These are phyloP conservation scores for Pythium chondricola DNA, from an alignment of 352 stramenopile genomes.

Conservation along the genomic window DNA sequence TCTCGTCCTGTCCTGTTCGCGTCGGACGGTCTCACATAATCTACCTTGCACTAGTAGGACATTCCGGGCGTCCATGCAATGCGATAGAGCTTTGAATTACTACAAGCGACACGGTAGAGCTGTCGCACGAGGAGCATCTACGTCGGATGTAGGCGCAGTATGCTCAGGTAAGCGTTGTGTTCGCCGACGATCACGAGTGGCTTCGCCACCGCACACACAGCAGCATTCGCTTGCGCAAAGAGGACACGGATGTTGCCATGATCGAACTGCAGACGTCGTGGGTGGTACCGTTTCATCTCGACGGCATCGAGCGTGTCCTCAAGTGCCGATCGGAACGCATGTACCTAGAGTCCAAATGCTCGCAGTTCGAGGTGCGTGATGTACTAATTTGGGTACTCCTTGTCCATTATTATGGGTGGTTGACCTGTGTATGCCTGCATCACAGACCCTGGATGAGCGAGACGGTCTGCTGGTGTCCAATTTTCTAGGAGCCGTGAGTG, in stretches of 20 bases:
- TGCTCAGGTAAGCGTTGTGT: background rate
- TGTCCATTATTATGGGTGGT: background rate
- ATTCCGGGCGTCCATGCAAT: conserved; percentile 5
- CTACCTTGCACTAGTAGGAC: conserved; percentile 3
- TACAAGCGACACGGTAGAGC: background rate
- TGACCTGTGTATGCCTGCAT: background rate
- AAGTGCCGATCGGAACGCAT: background rate
- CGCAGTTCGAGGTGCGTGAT: conserved; percentile 5
- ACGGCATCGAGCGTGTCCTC: background rate
- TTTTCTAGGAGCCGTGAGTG: background rate
- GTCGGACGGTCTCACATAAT: background rate
- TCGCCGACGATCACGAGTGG: background rate
- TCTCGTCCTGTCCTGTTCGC: background rate
- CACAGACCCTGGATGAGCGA: conserved; percentile 4
- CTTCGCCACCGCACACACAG: background rate
- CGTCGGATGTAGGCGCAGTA: conserved; percentile 6
- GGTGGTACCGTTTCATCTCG: conserved; percentile 8
- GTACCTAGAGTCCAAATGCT: background rate
- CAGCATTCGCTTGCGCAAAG: background rate
- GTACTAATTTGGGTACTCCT: background rate
- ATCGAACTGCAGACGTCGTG: conserved; percentile 1
- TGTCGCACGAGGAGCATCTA: conserved; percentile 1
- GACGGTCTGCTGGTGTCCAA: conserved; percentile 1
- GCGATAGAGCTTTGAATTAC: background rate
- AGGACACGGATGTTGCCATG: background rate